Base-by-base conservation (phyloP, 1,139 yeast genomes). In the Petasospora fabianii region DNA sequence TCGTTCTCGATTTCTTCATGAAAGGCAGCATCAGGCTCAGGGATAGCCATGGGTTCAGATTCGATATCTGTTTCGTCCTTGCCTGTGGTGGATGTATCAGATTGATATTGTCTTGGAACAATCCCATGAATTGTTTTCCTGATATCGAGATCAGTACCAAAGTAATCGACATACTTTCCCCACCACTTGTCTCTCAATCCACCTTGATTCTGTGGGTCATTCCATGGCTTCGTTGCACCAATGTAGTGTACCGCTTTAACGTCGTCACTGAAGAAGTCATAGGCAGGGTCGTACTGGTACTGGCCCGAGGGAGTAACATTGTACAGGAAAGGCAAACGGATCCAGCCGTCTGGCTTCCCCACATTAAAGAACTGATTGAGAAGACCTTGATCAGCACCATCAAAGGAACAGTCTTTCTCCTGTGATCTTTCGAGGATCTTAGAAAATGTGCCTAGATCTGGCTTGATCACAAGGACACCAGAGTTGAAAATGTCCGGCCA, bases 401-500 rank as follows among this genome's bases (percentile, higher is more conserved):
- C 97, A 56, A 88, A 86, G 0, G 92, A 77, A 17, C 39, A 28
- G 15, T 71, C 66, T 13, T 60, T 58, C 14, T 59, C 53, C 20
- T 48, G 32, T 14, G 44, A 33, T 8, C 47, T 48, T 24, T 61
- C 47, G 41, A 63, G 43, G 45, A 87, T 65, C 13, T 68, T 65
- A 4, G 62, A 48, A 53, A 68, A 82, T 32, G 71, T 75, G 1
- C 55, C 49, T 6, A 51, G 34, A 51, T 73, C 69, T 2, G 96
- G 96, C 30, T 70, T 71, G 31, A 85, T 64, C 8, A 81, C 69
- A 59, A 92, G 72, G 29, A 92, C 79, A 8, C 97, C 97, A 18
- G 95, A 80, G 63, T 92, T 92, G 70, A 92, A 92, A 53, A 86
- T 74, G 61, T 92, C 97, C 1, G 97, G 97, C 81, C 96, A 92